Base-by-base conservation (phyloP, 129 eudicot genomes). In the Gnaphalium uliginosum region DNA sequence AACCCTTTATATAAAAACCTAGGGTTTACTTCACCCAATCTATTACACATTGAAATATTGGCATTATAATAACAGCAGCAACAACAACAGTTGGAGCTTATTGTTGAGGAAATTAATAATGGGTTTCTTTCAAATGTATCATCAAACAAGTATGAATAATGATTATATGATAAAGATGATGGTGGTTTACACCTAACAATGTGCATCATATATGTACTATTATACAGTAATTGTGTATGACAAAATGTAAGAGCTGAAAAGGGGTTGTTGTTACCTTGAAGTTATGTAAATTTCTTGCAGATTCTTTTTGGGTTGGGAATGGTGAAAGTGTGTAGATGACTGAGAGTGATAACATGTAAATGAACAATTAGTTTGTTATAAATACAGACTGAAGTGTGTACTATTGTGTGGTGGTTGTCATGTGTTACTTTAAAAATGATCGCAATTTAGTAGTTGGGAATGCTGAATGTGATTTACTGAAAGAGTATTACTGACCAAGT, bases 1-100 rank as follows among this genome's bases (percentile, higher is more conserved):
- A 81, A 79, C 78, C 98, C 92, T 53, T 64, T 79, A 81, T 57
- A 82, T 54, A 82, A 75, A 70, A 61, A 74, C 32, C 72, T 77
- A 85, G 82, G 78, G 80, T 76, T 83, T 64, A 82, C 15, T 61
- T 87, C 81, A 13, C 58, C 15, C 65, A 76, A 68, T 43, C 78
- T 81, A 68, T 46, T 39, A 51, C 59, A 65, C 10, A 67, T 48
- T 18, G 86, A 81, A 78, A 66, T 74, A 68, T 53, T 67, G 53
- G 68, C 64, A 72, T 73, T 61, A 37, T 33, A 46, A 71, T 30
- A 71, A 15, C 73, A 75, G 62, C 88, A 87, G 60, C 85, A 89
- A 80, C 74, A 81, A 74, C 76, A 77, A 46, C 76, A 82, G 61
- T 83, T 82, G 29, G 48, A 25, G 4, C 71, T 54, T 58, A 76